A percentile compares a stretch with the other conserved stretches of the same genome.
Evolutionary conservation across 1,139 yeast genomes (phyloP).

Genomic region (Protomyces arabidopsidicola): DNA sequence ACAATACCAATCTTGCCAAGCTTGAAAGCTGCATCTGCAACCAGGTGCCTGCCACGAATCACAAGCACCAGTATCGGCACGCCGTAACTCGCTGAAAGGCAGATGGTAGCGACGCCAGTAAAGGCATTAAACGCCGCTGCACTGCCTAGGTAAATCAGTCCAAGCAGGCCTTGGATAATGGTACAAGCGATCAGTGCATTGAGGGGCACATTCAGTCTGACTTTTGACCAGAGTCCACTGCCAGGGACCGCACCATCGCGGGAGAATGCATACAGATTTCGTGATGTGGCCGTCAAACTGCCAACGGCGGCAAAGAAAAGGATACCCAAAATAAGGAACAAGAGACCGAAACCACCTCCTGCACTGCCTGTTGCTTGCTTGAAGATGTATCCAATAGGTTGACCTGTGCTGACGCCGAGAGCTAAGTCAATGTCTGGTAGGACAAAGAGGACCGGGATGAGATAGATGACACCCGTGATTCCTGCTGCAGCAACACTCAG

Average conservation of each 20-base stretch:
- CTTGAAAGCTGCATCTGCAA: conserved; percentile 16
- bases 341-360: conserved; percentile 62
- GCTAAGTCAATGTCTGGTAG: conserved; percentile 65
- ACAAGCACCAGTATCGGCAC: conserved; percentile 65
- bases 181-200: conserved; percentile 16
- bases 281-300: conserved; percentile 71
- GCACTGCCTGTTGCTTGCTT: conserved; percentile 55
- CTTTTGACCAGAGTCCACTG: conserved; percentile 38
- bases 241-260: conserved; percentile 84
- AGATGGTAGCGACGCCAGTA: conserved; percentile 56
- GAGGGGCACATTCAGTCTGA: conserved; percentile 26
- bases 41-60: conserved; percentile 50
- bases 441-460: conserved; percentile 65
- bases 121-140: conserved; percentile 57
- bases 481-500: conserved; percentile 62
- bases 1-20: conserved; percentile 20
- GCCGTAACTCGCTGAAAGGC: conserved; percentile 70
- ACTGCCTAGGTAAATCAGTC: conserved; percentile 56
- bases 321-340: conserved; percentile 63
- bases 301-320: conserved; percentile 62
- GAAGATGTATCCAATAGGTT: conserved; percentile 57
- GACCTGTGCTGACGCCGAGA: conserved; percentile 56
- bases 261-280: conserved; percentile 81
- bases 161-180: conserved; percentile 37
- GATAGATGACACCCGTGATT: conserved; percentile 63